Evolutionary conservation across 306 rosid species (phyloP).

Genomic region (Prosopis cineraria): DNA sequence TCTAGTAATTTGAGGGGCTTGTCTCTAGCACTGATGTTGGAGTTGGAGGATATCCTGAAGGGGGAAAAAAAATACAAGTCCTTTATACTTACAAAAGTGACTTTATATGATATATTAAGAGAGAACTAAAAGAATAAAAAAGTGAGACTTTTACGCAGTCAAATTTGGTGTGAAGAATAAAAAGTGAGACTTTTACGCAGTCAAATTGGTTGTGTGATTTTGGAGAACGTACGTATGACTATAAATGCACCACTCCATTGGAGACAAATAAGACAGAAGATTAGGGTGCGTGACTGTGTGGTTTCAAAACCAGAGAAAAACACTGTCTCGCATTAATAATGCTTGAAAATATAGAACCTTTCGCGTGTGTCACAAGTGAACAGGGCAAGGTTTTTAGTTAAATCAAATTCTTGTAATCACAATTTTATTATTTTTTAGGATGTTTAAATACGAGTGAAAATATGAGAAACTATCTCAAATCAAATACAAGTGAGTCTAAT

Average conservation of each 20-base stretch:
- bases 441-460: no score
- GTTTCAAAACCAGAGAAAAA: no score
- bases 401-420: background rate
- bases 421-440: no score
- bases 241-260: background rate
- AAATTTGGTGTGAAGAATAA: background rate
- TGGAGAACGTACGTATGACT: background rate
- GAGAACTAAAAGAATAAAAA: background rate
- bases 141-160: background rate
- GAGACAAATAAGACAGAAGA: background rate
- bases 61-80: no score
- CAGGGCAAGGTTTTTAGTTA: no score
- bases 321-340: background rate
- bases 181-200: background rate
- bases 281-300: background rate
- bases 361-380: no score
- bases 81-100: background rate
- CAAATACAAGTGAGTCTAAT: no score
- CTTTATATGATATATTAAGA: background rate
- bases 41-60: no score
- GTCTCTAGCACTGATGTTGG: no score
- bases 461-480: no score
- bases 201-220: background rate
- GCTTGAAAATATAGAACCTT: no score
- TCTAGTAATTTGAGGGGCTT: no score